These are phyloP conservation scores for Solanum sejunctum DNA, from an alignment of 257 asterid genomes.

Conservation along the genomic window DNA sequence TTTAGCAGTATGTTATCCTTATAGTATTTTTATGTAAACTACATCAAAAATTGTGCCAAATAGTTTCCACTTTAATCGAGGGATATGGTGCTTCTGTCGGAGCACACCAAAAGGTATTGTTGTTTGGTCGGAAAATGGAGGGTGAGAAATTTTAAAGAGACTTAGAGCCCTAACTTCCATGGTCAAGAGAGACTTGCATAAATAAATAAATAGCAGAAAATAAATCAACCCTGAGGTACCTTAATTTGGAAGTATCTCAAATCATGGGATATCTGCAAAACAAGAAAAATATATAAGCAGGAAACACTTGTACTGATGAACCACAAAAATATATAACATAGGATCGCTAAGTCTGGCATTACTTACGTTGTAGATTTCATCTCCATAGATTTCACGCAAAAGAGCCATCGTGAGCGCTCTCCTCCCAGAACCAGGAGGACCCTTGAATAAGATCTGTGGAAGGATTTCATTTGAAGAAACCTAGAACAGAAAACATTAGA, in stretches of 20 bases:
- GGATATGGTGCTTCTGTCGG: not conserved
- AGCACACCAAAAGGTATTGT: not conserved
- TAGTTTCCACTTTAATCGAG: not conserved
- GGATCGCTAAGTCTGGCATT: not conserved
- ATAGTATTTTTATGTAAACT: not conserved
- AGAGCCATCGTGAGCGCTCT: slow-evolving; percentile 60
- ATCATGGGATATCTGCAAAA: slow-evolving; percentile 65
- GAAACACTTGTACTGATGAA: not conserved
- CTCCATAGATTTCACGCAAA: slow-evolving; percentile 62
- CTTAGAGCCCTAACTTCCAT: not conserved
- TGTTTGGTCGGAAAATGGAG: not conserved
- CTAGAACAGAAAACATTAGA: slow-evolving; percentile 6
- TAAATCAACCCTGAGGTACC: slow-evolving; percentile 23
- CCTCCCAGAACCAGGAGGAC: slow-evolving; percentile 75
- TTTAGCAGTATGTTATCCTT: not conserved
- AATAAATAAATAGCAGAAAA: not conserved
- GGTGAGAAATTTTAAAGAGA: not conserved
- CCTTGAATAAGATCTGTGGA: slow-evolving; percentile 61
- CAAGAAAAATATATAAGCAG: not conserved
- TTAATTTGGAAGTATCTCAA: slow-evolving; percentile 46
- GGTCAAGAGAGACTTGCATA: not conserved
- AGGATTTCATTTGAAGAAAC: slow-evolving; percentile 26
- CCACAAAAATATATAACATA: not conserved
- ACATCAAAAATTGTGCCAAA: not conserved
- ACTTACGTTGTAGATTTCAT: slow-evolving; percentile 53